Conservation (phyloP, 441 rosid species). For the Adansonia gregorii region DNA sequence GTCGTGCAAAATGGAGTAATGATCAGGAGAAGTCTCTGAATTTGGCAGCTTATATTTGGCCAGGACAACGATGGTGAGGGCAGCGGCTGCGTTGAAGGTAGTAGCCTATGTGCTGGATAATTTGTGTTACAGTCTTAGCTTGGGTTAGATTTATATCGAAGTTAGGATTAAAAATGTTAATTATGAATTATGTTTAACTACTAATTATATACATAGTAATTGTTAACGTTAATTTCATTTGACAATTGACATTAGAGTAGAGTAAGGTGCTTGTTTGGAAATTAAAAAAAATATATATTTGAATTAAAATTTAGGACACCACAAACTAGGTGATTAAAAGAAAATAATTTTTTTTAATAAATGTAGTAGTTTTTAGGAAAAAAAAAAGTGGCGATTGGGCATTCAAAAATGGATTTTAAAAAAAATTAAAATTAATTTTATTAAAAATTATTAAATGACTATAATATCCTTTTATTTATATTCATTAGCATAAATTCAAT, state of each 20-base stretch:
- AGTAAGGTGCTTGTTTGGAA: background rate
- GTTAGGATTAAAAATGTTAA: background rate
- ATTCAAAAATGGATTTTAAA: too few species aligned
- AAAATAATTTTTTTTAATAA: too few species aligned
- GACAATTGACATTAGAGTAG: background rate
- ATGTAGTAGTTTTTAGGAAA: too few species aligned
- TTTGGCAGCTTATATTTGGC: conserved; percentile 55
- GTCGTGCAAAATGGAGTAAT: conserved; percentile 77
- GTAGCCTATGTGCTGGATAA: conserved; percentile 18
- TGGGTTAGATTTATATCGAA: background rate
- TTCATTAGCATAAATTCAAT: too few species aligned
- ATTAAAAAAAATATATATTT: background rate
- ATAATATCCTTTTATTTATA: too few species aligned
- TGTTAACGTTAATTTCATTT: background rate
- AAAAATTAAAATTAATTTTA: too few species aligned
- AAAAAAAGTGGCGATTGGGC: too few species aligned
- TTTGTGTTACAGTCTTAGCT: background rate
- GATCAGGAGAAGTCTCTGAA: conserved; percentile 59
- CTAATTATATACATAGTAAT: background rate
- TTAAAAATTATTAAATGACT: too few species aligned
- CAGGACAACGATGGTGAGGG: conserved; percentile 28
- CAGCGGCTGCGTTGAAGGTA: background rate
- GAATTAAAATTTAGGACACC: background rate
- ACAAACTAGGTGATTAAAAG: too few species aligned
- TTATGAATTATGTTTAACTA: background rate